These are phyloP conservation scores for Trichomonas tenax DNA, from an alignment of 208 protist genomes.

Conservation along the genomic window DNA sequence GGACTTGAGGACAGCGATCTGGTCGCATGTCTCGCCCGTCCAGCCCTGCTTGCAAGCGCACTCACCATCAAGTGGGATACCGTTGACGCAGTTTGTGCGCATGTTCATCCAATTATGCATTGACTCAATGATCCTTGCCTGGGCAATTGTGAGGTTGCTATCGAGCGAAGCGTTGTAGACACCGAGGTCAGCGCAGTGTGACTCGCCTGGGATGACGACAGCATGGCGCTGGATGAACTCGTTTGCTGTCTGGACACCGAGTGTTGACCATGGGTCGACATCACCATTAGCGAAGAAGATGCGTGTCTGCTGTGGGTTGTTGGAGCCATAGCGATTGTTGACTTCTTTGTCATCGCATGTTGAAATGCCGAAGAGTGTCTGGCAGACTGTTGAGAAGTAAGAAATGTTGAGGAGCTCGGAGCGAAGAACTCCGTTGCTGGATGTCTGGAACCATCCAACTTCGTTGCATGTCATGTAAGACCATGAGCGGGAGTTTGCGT, in stretches of 20 bases:
- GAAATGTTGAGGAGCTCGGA: not conserved
- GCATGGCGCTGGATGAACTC: not conserved
- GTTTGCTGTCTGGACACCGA: not conserved
- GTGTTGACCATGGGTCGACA: not conserved
- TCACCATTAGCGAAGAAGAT: not conserved
- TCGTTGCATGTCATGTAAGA: not conserved
- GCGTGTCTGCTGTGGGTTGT: not conserved
- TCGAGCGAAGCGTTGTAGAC: too few relatives aligned
- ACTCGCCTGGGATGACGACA: not conserved
- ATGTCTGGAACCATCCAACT: slow-evolving; percentile 15
- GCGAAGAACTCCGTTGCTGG: not conserved
- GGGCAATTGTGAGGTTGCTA: not conserved
- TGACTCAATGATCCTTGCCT: not conserved
- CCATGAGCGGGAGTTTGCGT: not conserved
- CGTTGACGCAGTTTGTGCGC: not conserved
- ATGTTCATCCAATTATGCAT: not conserved
- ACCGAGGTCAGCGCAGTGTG: not conserved
- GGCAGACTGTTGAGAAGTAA: not conserved
- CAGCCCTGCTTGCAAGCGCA: not conserved
- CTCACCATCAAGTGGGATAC: not conserved
- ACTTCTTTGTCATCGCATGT: not conserved
- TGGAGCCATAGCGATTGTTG: not conserved
- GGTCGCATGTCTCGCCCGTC: not conserved
- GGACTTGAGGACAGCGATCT: not conserved
- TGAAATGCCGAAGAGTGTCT: not conserved